Base-by-base conservation (phyloP, 768 basidiomycete species). In the Tricholomella constricta region DNA sequence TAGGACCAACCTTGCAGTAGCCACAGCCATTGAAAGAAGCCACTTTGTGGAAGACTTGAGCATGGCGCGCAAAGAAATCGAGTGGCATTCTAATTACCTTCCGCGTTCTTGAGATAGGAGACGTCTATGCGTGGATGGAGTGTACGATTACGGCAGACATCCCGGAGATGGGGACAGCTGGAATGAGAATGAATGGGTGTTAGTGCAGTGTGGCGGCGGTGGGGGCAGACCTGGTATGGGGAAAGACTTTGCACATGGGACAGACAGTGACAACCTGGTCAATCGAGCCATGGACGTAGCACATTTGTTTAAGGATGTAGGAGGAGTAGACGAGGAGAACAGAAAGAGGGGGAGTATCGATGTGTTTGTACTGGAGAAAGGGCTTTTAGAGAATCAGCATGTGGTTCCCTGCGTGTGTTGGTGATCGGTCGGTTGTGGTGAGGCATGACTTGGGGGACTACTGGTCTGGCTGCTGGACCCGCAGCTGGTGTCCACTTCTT, bases 11-110 rank as follows among this genome's bases (percentile, higher is more conserved):
- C 85, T 92, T 94, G 86, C 91, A 94, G 70, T 83, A 94, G 20
- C 91, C 91, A 67, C 91, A 93, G 44, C 89, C 89, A 62, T 88
- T 90, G 76, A 91, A 91, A 31, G 83, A 82, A 64, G 87, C 83
- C 60, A 92, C 88, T 90, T 65, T 42, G 45, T 51, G 38, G 47
- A 57, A 34, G 34, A 43, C 51, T 51, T 59, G 51, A 62, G 58
- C 54, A 54, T 48, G 38, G 26, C 26, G 22, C 42, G 23, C 45
- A 26, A 62, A 15, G 26, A 2, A 51, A 40, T 35, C 45, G 62
- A 57, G 44, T 45, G 53, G 48, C 52, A 55, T 42, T 61, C 50
- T 57, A 72, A 72, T 56, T 64, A 90, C 89, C 88, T 80, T 92
- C 91, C n/a, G 91, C 89, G 65, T 93, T 93, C 77, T 83, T 90